Evolutionary conservation across 345 rosid species (phyloP), one percentile per base, ranked within the genome.

Genomic region (Populus euphratica): DNA sequence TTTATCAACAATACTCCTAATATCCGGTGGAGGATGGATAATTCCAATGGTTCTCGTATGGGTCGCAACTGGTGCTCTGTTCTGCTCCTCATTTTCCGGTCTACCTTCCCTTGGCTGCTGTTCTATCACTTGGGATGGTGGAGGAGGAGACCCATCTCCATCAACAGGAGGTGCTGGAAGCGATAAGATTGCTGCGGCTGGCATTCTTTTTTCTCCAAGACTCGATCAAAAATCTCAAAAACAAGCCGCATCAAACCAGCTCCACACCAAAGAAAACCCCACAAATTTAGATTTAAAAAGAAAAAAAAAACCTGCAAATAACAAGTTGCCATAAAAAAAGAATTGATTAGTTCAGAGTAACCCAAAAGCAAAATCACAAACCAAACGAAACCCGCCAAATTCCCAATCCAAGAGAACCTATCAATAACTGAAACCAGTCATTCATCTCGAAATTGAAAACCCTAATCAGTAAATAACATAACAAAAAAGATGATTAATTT

Each of bases 11-110:
- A 93, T 92, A 33, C 83, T 86, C 83, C 91, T 86, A 78, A 92
- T 90, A 81, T 93, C 96, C 1, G 93, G 93, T 66, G 98, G 98
- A 20, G 95, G 98, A 72, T 94, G 88, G 62, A 94, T 91, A 41
- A 94, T 94, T 66, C 98, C 97, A 11, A 94, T 91, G n/a, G 95
- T 78, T 78, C 82, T 87, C 0, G 98, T 89, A 83, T 93, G 98
- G 50, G 93, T 92, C 1, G 97, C 91, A 44, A 92, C 87, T 4
- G 93, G 82, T 8, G 81, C 83, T 49, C 74, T 85, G 63, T 54
- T 77, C 63, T 78, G 87, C 76, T 89, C 91, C 35, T 86, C 91
- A 85, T 73, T 84, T 44, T 61, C 68, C 8, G 77, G 76, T 33
- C 18, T 79, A 69, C 89, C 94, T 67, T 84, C 88, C 56, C 50